A percentile compares a stretch with the other conserved stretches of the same genome.
phyloP scores from a whole-genome alignment of 495 filamentous ascomycete genomes.

The Achaetomiella virescens region DNA sequence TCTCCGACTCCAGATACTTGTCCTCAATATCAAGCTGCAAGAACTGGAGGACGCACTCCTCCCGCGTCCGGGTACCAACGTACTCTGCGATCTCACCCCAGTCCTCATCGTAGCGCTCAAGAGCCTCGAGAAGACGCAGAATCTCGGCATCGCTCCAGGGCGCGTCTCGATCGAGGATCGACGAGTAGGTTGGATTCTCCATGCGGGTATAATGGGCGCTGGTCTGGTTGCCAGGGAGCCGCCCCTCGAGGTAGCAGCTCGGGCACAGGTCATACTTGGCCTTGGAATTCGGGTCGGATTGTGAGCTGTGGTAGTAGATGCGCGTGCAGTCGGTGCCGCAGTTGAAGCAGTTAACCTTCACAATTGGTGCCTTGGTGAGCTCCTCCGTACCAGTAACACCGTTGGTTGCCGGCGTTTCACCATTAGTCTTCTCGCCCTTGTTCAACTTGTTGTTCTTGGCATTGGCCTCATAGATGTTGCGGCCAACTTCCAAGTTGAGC shows the following conservation, averaged over 20 bases:
- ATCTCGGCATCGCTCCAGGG: conserved; percentile 88
- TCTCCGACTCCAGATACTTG: conserved; percentile 75
- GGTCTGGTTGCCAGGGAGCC: conserved; percentile 67
- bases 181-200: conserved; percentile 73
- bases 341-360: conserved; percentile 69
- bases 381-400: conserved; percentile 48
- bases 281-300: conserved; percentile 52
- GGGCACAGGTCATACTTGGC: conserved; percentile 81
- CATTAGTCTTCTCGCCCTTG: conserved; percentile 58
- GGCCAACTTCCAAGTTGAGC: conserved; percentile 80
- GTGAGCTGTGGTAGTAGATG: conserved; percentile 78
- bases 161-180: conserved; percentile 69
- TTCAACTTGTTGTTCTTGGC: conserved; percentile 74
- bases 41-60: conserved; percentile 96
- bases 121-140: conserved; percentile 74
- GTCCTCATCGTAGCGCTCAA: conserved; percentile 89
- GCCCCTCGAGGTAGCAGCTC: conserved; percentile 76
- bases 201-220: conserved; percentile 75
- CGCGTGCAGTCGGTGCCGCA: conserved; percentile 92
- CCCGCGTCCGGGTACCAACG: conserved; percentile 83
- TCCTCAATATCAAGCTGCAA: conserved; percentile 86
- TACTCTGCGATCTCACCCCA: conserved; percentile 90
- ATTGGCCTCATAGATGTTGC: conserved; percentile 90
- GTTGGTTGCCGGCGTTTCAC: conserved; percentile 58
- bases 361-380: conserved; percentile 50